A percentile compares a stretch with the other conserved stretches of the same genome.
These are phyloP conservation scores for Albifimbria verrucaria DNA, from an alignment of 2,329 filamentous ascomycete genomes.

Conservation along the genomic window DNA sequence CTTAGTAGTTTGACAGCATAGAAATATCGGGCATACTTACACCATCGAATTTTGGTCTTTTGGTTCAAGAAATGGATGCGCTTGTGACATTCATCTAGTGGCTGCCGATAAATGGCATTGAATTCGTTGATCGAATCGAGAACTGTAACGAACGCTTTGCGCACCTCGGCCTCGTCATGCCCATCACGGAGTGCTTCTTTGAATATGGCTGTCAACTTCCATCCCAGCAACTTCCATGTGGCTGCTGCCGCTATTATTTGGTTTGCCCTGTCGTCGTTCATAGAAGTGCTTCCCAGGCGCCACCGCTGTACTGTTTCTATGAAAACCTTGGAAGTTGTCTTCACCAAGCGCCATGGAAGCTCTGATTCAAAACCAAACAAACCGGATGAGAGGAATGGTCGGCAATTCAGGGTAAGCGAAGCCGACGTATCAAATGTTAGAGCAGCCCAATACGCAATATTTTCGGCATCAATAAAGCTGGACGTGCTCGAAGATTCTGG, in stretches of 20 bases:
- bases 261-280: conserved; percentile 28
- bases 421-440: conserved; percentile 38
- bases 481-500: conserved; percentile 23
- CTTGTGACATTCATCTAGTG: conserved; percentile 25
- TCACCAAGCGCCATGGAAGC: conserved; percentile 24
- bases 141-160: conserved; percentile 19
- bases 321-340: conserved; percentile 25
- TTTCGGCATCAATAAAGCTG: conserved; percentile 33
- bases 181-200: conserved; percentile 29
- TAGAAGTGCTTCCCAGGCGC: conserved; percentile 18
- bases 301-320: conserved; percentile 21
- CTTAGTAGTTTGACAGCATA: neutral
- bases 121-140: conserved; percentile 23
- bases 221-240: conserved; percentile 26
- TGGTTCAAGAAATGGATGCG: conserved; percentile 27
- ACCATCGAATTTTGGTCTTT: conserved; percentile 27
- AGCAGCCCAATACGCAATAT: conserved; percentile 37
- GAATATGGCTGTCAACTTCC: conserved; percentile 28
- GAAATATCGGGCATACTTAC: conserved; percentile 12
- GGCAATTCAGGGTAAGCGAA: conserved; percentile 36
- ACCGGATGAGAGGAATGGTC: conserved; percentile 35
- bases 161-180: conserved; percentile 25
- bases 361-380: conserved; percentile 29
- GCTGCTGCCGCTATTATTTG: conserved; percentile 24
- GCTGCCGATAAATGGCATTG: conserved; percentile 21